Base-by-base conservation (phyloP, 2,329 filamentous ascomycete genomes). In the Penicillium sp. region DNA sequence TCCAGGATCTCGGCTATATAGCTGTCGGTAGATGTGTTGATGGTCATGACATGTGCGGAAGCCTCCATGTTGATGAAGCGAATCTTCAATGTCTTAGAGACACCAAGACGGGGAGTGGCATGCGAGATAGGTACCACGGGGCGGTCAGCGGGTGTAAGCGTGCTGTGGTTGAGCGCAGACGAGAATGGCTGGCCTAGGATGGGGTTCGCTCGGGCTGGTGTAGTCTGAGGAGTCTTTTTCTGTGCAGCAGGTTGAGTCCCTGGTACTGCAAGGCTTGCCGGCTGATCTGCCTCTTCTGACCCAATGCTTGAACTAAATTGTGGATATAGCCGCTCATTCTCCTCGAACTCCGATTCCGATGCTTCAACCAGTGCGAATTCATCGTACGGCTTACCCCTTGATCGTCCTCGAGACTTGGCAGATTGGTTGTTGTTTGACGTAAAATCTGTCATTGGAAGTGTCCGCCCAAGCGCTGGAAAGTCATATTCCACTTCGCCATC, bases 1-100 rank as follows among this genome's bases (percentile, higher is more conserved):
- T 83, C 80, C 53, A 84, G 76, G 43, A 84, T 75, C 62, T 84
- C 81, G n/a, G 80, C 81, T 51, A 84, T 80, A 60, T 84, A 84
- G 40, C 79, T 83, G 58, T 84, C 81, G 1, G 79, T 80, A 3
- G 80, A 81, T 28, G 79, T 80, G 45, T 77, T 76, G 45, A 82
- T 68, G 3, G 75, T 76, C 49, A 76, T 76, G 21, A 72, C 72
- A 55, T 75, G 77, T 6, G 68, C 69, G 28, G 77, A 76, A 56
- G 78, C 78, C 49, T 82, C 77, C 4, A 79, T 69, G 58, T 82
- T 79, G 17, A 79, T 77, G 62, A 79, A 83, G 44, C 81, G 77
- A 43, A 84, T 75, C 19, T 75, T 77, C 38, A 84, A 64, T 0
- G 76, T 81, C 61, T 79, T 81, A 0, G 76, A 74, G 1, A 75